A percentile compares a stretch with the other conserved stretches of the same genome.
Conservation (phyloP, 441 rosid genomes). For the Gossypium gossypioides region DNA sequence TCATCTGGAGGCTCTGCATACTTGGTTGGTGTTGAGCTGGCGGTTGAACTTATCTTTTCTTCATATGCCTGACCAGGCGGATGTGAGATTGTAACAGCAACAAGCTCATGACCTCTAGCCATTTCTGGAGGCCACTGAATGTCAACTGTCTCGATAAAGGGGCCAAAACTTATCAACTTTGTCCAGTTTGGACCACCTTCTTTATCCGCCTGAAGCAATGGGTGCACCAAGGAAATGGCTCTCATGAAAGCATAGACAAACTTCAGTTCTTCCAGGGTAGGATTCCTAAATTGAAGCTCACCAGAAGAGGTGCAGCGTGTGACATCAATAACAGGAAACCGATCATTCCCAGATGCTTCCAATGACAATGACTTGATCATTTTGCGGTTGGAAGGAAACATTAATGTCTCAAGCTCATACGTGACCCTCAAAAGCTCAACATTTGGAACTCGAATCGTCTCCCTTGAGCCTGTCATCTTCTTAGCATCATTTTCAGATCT, state of each 20-base stretch:
- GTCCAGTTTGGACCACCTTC: constrained; percentile 41
- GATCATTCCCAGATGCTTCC: constrained; percentile 45
- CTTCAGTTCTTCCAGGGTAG: constrained; percentile 55
- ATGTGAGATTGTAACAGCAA: constrained; percentile 59
- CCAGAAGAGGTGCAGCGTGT: constrained; percentile 40
- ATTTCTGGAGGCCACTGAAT: constrained; percentile 64
- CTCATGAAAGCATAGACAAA: constrained; percentile 55
- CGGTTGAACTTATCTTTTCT: constrained; percentile 34
- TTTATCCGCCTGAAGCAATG: constrained; percentile 47
- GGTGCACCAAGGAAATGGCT: constrained; percentile 55
- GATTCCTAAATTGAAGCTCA: constrained; percentile 45
- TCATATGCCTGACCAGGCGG: constrained; percentile 55
- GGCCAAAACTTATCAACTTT: constrained; percentile 34
- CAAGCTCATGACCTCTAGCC: constrained; percentile 40
- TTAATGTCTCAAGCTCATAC: constrained; percentile 37
- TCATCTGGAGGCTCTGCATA: constrained; percentile 31
- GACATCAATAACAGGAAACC: constrained; percentile 59
- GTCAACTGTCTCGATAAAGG: constrained; percentile 67
- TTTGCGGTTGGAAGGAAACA: constrained; percentile 50
- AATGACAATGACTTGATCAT: constrained; percentile 48
- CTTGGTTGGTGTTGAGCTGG: constrained; percentile 38
- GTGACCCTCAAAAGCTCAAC: constrained; percentile 57
- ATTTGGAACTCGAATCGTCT: constrained; percentile 44
- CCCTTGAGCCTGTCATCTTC: constrained; percentile 53
- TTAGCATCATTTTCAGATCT: constrained; percentile 43